Percentiles rank a stretch among this genome's conserved stretches.
Conservation (phyloP, 306 rosid species). For the Fragaria vesca region DNA sequence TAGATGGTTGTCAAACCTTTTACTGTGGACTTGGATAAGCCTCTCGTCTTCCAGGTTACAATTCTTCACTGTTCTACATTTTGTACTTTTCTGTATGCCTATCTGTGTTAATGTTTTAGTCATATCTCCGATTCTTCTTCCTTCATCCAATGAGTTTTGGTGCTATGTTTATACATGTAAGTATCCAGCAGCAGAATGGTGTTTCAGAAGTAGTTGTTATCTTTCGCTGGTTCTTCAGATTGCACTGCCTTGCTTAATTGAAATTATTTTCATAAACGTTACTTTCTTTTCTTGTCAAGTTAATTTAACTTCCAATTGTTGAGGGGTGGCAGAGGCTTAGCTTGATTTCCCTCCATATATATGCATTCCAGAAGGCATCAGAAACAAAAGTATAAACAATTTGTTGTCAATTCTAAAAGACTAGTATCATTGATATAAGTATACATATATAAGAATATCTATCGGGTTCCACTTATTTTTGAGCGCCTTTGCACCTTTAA, state of each 20-base stretch:
- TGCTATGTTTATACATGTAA: background rate
- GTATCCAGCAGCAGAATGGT: background rate
- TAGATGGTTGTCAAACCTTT: constrained; percentile 28
- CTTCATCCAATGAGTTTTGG: background rate
- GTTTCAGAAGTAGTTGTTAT: background rate
- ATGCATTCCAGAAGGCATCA: background rate
- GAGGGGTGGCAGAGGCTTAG: background rate
- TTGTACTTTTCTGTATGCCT: background rate
- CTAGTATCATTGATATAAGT: background rate
- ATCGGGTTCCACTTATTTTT: background rate
- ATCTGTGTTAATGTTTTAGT: background rate
- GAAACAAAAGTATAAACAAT: background rate
- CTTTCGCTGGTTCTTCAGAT: background rate
- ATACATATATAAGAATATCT: background rate
- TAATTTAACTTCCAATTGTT: background rate
- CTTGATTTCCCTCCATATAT: background rate
- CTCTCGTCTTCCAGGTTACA: constrained; percentile 40
- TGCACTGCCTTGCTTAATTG: background rate
- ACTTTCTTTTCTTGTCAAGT: background rate
- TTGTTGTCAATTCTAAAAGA: background rate
- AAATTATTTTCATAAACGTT: background rate
- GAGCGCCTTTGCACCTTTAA: background rate
- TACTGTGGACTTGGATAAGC: constrained; percentile 31
- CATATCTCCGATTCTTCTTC: background rate
- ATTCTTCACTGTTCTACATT: background rate